phyloP scores from a whole-genome alignment of 1,139 yeast species.

The Pichia kudriavzevii region DNA sequence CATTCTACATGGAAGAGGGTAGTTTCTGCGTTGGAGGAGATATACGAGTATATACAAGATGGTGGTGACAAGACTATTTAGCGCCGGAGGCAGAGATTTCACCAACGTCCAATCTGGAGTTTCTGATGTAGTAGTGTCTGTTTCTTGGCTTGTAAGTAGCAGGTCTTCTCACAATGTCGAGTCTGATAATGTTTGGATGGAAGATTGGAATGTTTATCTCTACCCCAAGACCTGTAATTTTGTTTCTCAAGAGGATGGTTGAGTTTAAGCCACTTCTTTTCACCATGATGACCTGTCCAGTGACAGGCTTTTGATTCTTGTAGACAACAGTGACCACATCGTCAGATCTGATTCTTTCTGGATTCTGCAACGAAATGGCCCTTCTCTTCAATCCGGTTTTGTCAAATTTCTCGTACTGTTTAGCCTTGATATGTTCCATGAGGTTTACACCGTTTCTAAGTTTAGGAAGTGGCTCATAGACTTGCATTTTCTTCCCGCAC shows the following conservation, averaged over 20 bases:
- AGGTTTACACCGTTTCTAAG: slow-evolving; percentile 45
- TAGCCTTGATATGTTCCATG: slow-evolving; percentile 40
- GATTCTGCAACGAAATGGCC: slow-evolving; percentile 44
- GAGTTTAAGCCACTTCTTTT: slow-evolving; percentile 66
- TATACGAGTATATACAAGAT: no score
- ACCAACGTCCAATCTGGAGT: slow-evolving; percentile 67
- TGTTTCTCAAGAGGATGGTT: slow-evolving; percentile 70
- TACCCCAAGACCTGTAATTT: slow-evolving; percentile 68
- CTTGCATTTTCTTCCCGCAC: slow-evolving; percentile 26
- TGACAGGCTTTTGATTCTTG: slow-evolving; percentile 54
- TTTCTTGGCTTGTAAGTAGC: slow-evolving; percentile 61
- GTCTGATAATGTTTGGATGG: slow-evolving; percentile 66
- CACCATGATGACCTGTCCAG: slow-evolving; percentile 72
- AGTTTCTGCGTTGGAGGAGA: no score
- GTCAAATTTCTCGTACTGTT: slow-evolving; percentile 53
- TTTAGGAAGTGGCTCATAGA: slow-evolving; percentile 47
- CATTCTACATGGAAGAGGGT: no score
- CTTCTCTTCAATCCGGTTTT: slow-evolving; percentile 65
- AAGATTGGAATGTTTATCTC: slow-evolving; percentile 73
- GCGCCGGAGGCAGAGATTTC: slow-evolving; percentile 21
- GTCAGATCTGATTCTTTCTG: slow-evolving; percentile 61
- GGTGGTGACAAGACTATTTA: no score
- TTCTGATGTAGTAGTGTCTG: slow-evolving; percentile 84
- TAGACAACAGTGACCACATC: slow-evolving; percentile 76
- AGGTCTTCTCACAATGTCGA: slow-evolving; percentile 72